Evolutionary conservation across 192 early-diverging fungal genomes (phyloP).

Genomic region (Backusella westeae): DNA sequence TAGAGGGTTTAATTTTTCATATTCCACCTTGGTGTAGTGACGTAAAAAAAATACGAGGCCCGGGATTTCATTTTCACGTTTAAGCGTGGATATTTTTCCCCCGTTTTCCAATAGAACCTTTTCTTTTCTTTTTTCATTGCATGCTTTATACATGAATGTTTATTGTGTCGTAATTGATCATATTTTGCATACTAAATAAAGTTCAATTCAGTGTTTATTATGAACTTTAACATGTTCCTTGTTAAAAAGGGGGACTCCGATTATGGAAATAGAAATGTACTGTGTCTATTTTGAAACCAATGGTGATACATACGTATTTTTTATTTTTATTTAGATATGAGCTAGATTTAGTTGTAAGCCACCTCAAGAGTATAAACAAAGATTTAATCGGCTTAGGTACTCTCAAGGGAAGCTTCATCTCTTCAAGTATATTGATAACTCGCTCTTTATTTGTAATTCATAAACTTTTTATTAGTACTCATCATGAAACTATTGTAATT

Average conservation of each 20-base stretch:
- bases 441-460: no score
- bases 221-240: neutral
- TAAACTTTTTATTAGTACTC: no score
- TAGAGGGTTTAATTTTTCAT: neutral
- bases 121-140: neutral
- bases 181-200: neutral
- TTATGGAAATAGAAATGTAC: neutral
- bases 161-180: neutral
- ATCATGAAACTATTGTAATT: no score
- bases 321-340: no score
- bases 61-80: neutral
- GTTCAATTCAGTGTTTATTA: neutral
- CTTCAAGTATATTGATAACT: no score
- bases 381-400: no score
- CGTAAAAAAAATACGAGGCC: neutral
- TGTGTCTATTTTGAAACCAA: no score
- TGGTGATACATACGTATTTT: no score
- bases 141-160: neutral
- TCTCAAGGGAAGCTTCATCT: no score
- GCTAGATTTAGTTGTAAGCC: no score
- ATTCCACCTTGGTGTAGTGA: neutral
- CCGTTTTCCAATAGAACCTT: neutral
- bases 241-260: neutral
- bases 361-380: no score
- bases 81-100: neutral